These are phyloP conservation scores for Aquilaria agallochum DNA, from an alignment of 441 rosid genomes.

Conservation along the genomic window DNA sequence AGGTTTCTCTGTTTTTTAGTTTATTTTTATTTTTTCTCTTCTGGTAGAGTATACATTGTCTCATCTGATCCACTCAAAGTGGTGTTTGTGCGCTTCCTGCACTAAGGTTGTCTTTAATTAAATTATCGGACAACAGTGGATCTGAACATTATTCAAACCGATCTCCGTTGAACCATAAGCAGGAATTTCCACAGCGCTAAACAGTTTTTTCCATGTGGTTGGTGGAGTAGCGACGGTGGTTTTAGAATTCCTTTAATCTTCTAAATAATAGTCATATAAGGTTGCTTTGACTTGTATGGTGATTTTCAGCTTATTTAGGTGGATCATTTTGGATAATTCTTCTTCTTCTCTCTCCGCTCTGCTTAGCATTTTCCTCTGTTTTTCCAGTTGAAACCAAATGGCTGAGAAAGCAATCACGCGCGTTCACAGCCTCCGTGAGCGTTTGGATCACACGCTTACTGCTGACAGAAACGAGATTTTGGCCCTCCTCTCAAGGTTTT, in stretches of 20 bases:
- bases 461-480: constrained; percentile 79
- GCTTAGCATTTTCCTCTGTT: constrained; percentile 2
- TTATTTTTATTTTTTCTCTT: too few species aligned
- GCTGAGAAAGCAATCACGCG: constrained; percentile 65
- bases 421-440: constrained; percentile 91
- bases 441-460: constrained; percentile 75
- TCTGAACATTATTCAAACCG: too few species aligned
- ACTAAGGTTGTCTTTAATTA: not conserved
- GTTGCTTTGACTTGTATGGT: constrained; percentile 16
- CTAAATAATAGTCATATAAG: constrained; percentile 16
- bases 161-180: too few species aligned
- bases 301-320: constrained; percentile 12
- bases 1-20: too few species aligned
- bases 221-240: constrained; percentile 26
- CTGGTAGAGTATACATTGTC: too few species aligned
- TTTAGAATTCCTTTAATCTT: constrained; percentile 8
- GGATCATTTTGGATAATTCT: constrained; percentile 1
- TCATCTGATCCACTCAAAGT: too few species aligned
- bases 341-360: constrained; percentile 12
- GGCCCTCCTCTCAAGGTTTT: constrained; percentile 81
- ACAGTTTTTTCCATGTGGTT: constrained; percentile 2
- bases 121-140: not conserved
- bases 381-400: constrained; percentile 34
- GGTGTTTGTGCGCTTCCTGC: not conserved
- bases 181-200: not conserved